Percentiles rank a stretch among this genome's conserved stretches.
phyloP scores from a whole-genome alignment of 1,284 basidiomycete species.

The Heterobasidion annosum region DNA sequence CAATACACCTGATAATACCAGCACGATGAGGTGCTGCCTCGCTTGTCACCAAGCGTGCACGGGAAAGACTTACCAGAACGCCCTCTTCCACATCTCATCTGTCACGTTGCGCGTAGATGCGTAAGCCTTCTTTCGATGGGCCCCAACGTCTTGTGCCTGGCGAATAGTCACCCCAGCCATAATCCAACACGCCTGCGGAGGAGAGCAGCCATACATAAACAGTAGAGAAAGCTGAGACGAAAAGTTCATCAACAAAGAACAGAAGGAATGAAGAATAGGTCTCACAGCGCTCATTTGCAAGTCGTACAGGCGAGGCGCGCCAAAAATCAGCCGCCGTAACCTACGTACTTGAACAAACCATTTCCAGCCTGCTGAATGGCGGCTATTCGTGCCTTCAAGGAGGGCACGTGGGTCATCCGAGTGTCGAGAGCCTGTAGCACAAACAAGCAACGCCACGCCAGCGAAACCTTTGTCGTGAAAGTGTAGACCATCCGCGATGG shows the following conservation, averaged over 20 bases:
- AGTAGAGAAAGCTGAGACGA: slow-evolving; percentile 6
- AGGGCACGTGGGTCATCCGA: slow-evolving; percentile 48
- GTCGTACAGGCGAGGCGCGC: slow-evolving; percentile 63
- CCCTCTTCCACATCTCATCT: slow-evolving; percentile 69
- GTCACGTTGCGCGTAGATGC: slow-evolving; percentile 31
- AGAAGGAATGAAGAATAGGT: slow-evolving; percentile 1
- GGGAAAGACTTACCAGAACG: slow-evolving; percentile 52
- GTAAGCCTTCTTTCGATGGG: slow-evolving; percentile 42
- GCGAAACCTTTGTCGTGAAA: slow-evolving; percentile 36
- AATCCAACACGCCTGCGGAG: slow-evolving; percentile 67
- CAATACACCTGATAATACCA: slow-evolving; percentile 38
- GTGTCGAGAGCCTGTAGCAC: slow-evolving; percentile 40
- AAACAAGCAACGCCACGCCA: slow-evolving; percentile 39
- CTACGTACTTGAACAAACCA: slow-evolving; percentile 61
- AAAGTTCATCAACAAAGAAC: slow-evolving; percentile 18
- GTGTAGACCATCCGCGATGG: slow-evolving; percentile 29
- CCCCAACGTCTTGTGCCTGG: slow-evolving; percentile 62
- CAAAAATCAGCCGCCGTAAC: slow-evolving; percentile 37
- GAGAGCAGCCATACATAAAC: slow-evolving; percentile 50
- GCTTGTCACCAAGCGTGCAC: not conserved
- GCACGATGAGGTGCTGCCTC: not conserved
- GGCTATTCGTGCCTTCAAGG: slow-evolving; percentile 30
- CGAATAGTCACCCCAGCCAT: slow-evolving; percentile 64
- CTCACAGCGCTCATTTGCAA: slow-evolving; percentile 55
- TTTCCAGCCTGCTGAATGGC: slow-evolving; percentile 65